phyloP scores from a whole-genome alignment of 805 yeast genomes.

The Saccharomycopsis malanga region DNA sequence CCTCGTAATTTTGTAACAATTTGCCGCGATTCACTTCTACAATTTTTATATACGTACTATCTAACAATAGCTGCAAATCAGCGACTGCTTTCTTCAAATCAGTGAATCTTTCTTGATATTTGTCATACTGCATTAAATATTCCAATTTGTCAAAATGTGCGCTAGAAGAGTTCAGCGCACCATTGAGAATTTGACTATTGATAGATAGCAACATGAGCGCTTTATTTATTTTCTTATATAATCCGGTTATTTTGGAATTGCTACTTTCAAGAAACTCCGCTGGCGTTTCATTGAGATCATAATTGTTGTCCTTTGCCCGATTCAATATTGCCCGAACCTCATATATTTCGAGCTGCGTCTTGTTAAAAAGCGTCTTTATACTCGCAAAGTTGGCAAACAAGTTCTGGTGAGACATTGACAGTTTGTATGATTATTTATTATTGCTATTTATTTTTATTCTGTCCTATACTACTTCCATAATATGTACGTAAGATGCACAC shows the following conservation, averaged over 20 bases:
- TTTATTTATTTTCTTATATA: not conserved
- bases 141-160: slow-evolving; percentile 1
- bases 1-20: not conserved
- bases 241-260: not conserved
- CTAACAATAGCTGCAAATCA: slow-evolving; percentile 8
- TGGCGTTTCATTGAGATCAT: not conserved
- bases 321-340: not conserved
- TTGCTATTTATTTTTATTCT: not conserved
- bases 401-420: slow-evolving; percentile 5
- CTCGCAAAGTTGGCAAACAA: not conserved
- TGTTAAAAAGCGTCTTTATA: not conserved
- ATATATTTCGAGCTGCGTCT: not conserved
- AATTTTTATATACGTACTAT: not conserved
- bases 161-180: not conserved
- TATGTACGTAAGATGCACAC: no score
- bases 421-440: no score
- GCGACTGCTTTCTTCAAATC: slow-evolving; percentile 6
- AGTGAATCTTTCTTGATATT: slow-evolving; percentile 7
- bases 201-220: not conserved
- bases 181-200: not conserved
- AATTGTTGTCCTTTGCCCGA: not conserved
- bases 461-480: not conserved
- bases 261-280: not conserved
- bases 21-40: not conserved
- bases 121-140: slow-evolving; percentile 13